phyloP scores from a whole-genome alignment of 2,329 filamentous ascomycete genomes.

The Colletotrichum coccodes region DNA sequence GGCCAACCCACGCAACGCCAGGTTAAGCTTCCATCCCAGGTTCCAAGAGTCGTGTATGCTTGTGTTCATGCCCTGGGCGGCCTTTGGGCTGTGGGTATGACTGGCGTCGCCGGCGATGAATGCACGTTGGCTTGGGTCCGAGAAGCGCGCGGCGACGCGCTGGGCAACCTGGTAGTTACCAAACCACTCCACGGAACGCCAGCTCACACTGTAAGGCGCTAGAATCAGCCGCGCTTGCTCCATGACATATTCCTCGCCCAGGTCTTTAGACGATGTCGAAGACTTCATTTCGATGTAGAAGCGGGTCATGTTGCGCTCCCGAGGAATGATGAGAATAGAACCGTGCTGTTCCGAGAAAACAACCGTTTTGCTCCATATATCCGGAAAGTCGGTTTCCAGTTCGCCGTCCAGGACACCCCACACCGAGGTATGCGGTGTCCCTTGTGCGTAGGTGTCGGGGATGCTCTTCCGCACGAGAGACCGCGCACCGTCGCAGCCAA shows the following conservation, averaged over 20 bases:
- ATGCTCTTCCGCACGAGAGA: conserved; percentile 64
- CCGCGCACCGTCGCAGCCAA: conserved; percentile 69
- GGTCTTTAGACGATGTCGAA: conserved; percentile 55
- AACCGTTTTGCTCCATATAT: conserved; percentile 68
- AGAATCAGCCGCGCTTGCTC: conserved; percentile 57
- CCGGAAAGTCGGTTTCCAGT: conserved; percentile 68
- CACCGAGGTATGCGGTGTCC: conserved; percentile 44
- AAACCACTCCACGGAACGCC: conserved; percentile 75
- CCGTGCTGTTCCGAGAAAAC: conserved; percentile 64
- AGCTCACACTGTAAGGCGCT: conserved; percentile 54
- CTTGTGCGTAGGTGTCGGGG: conserved; percentile 50
- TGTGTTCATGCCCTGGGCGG: conserved; percentile 75
- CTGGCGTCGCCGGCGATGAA: conserved; percentile 76
- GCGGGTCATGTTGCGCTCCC: conserved; percentile 67
- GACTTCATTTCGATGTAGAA: conserved; percentile 46
- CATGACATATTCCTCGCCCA: conserved; percentile 66
- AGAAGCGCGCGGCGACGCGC: conserved; percentile 76
- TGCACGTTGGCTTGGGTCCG: conserved; percentile 66
- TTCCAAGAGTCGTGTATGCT: conserved; percentile 72
- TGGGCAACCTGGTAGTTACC: conserved; percentile 77
- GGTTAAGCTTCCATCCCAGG: conserved; percentile 61
- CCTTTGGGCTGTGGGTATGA: conserved; percentile 78
- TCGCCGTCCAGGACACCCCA: conserved; percentile 70
- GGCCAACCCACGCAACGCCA: conserved; percentile 64
- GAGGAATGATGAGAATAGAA: conserved; percentile 67